Evolutionary conservation across 805 yeast genomes (phyloP), one percentile per base, ranked within the genome.

Genomic region (Millerozyma acaciae): DNA sequence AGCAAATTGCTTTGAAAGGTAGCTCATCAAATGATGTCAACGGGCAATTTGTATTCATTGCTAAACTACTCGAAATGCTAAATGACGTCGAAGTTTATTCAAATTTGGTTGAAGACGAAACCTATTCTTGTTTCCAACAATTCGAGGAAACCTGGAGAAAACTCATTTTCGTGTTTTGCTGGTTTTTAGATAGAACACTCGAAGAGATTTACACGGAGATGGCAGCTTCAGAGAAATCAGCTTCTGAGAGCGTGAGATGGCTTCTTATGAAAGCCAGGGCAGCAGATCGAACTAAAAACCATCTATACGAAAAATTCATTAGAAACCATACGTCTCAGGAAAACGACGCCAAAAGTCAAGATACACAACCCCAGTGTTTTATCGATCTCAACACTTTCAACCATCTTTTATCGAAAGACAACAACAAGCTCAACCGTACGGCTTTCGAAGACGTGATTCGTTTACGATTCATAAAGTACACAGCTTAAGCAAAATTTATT

Each of bases 111-210:
- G 57, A 51, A 26, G 57, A 47, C 30, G 55, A 45, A 34, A 45
- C 55, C 3, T 47, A 43, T 31, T 19, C 26, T 6, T 25, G 28
- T 5, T 41, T 42, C 12, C 47, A 43, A 3, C 48, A 40, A 4
- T 58, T 58, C 26, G 31, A 34, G 5, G 51, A 43, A 19, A 23
- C 32, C 3, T 60, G 66, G 66, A 28, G 38, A 17, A 58, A 49
- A 33, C 32, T 49, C 6, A 44, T 45, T 30, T 53, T 44, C 22
- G 28, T 53, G 16, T 36, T 47, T 5, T 48, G 42, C 21, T 56
- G 62, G 61, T 21, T 55, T 8, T 38, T 53, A 12, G 31, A 32
- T 21, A 17, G 34, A 2, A 37, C 38, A 1, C 26, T 47, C 2
- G 38, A 38, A 9, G 35, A 42, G 26, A 16, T 27, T 20, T 21